Evolutionary conservation across 2,329 filamentous ascomycete species (phyloP).

Genomic region (Tolypocladium pustulatum): DNA sequence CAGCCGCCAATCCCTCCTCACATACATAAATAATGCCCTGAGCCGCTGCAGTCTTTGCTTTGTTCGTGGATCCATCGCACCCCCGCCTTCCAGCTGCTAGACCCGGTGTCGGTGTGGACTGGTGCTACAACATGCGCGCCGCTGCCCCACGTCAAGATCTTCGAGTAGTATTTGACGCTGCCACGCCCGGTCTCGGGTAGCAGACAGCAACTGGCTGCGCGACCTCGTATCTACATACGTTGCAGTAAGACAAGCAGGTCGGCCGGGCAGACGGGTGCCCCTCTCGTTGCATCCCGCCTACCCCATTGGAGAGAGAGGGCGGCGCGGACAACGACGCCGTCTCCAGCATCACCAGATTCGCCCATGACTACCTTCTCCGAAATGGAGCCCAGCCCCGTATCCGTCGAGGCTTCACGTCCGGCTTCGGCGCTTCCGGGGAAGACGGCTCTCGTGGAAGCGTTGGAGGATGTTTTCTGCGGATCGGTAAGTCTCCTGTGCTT

Average conservation of each 20-base stretch:
- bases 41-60: background rate
- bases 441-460: conserved; percentile 48
- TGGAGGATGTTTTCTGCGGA: conserved; percentile 83
- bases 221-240: background rate
- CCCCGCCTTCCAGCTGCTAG: background rate
- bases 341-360: background rate
- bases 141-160: conserved; percentile 6
- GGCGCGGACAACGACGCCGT: background rate
- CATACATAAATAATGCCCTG: background rate
- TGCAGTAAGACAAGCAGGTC: background rate
- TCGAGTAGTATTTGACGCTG: background rate
- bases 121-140: conserved; percentile 1
- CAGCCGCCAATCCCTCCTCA: background rate
- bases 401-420: conserved; percentile 15
- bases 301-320: background rate
- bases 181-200: background rate
- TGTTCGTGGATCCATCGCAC: background rate
- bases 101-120: background rate
- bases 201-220: background rate
- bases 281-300: background rate
- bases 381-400: conserved; percentile 21
- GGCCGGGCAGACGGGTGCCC: background rate
- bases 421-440: conserved; percentile 21
- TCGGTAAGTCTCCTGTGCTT: conserved; percentile 50
- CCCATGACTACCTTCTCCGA: conserved; percentile 1